Conservation (phyloP, 768 basidiomycete genomes). For the Flagelloscypha sp. region DNA sequence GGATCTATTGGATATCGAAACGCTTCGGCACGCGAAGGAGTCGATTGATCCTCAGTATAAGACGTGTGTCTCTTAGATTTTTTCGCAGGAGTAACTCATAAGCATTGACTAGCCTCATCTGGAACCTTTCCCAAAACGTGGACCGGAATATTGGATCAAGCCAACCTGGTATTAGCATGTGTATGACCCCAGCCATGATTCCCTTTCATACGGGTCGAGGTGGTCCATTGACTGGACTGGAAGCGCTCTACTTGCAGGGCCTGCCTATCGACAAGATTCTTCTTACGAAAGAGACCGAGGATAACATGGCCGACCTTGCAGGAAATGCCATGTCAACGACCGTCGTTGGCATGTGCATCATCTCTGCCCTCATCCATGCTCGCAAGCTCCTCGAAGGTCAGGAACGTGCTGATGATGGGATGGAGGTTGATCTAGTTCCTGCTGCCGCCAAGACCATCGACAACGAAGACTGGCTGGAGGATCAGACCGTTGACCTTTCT, state of each 20-base stretch:
- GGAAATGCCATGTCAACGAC: constrained; percentile 98
- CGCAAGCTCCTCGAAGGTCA: constrained; percentile 47
- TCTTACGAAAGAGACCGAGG: constrained; percentile 87
- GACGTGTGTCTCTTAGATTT: constrained; percentile 46
- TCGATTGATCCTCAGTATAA: constrained; percentile 85
- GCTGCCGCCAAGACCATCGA: constrained; percentile 46
- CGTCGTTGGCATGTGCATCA: constrained; percentile 84
- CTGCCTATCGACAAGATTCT: constrained; percentile 88
- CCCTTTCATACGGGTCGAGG: constrained; percentile 94
- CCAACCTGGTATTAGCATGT: constrained; percentile 81
- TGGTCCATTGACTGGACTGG: constrained; percentile 89
- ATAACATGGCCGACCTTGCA: constrained; percentile 88
- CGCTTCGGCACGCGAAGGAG: constrained; percentile 69
- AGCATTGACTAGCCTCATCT: constrained; percentile 54
- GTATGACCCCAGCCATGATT: constrained; percentile 94
- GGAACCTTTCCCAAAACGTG: constrained; percentile 96
- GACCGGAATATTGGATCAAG: constrained; percentile 81
- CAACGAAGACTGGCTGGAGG: constrained; percentile 61
- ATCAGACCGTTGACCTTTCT: constrained; percentile 64
- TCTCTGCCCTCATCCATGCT: constrained; percentile 69
- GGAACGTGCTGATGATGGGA: constrained; percentile 28
- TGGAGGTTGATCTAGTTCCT: constrained; percentile 39
- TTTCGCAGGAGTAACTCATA: constrained; percentile 4
- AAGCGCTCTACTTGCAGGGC: constrained; percentile 91
- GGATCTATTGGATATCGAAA: constrained; percentile 90